Base-by-base conservation (phyloP, 768 basidiomycete genomes). In the Brasilioporus rufonigricans region DNA sequence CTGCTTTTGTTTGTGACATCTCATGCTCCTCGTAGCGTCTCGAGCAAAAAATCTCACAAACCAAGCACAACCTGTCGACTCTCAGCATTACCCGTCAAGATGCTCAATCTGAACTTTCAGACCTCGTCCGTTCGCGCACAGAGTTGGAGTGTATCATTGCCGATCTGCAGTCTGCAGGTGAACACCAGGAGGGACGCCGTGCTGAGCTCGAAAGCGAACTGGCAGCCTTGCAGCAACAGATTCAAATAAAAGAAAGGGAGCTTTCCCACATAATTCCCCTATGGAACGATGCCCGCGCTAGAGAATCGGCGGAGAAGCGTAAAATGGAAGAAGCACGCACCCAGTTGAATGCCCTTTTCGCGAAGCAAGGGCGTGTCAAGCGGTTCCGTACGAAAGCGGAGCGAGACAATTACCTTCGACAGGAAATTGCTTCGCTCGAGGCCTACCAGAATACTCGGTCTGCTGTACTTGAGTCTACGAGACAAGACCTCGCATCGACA, bases 341-440 rank as follows among this genome's bases (percentile, higher is more conserved):
- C 1, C 80, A 78, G 44, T 73, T 98, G 4, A 78, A 81, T 1
- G 82, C 88, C 0, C 76, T 99, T 1, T 93, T 88, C 65, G 86
- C 89, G 3, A 98, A 98, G 67, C 93, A 93, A 68, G 94, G 94
- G 2, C 87, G 97, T 21, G 77, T 87, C 36, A 83, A 85, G 48
- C 90, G 89, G 63, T 99, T 97, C 75, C 75, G 84, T 21, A 91
- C 89, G 14, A 86, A 86, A 64, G 77, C 80, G 0, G 93, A 95
- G 63, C 84, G 97, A 9, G 96, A 99, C 66, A 74, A 78, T 21
- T 98, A 82, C 65, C 78, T 99, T 40, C 77, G 74, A n/a, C 78
- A 80, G n/a, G 91, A 97, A 64, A 88, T 97, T 31, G 71, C 79
- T 2, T 80, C 87, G 1, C 80, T 93, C 60, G 77, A 83, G 32